These are phyloP conservation scores for Tuber aestivum DNA, from an alignment of 495 filamentous ascomycete species.

Conservation along the genomic window DNA sequence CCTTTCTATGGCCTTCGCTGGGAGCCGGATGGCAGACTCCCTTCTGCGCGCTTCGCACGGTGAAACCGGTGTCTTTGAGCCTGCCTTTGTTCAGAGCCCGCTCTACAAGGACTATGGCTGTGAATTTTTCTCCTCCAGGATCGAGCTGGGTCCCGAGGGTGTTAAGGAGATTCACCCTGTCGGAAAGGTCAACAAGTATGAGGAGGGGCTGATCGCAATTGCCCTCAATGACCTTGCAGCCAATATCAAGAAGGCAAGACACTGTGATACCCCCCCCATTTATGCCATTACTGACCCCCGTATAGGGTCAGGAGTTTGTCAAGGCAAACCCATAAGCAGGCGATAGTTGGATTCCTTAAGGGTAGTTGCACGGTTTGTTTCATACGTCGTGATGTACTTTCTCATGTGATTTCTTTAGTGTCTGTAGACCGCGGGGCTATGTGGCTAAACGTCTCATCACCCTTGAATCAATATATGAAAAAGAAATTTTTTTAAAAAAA, in stretches of 20 bases:
- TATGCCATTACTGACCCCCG: constrained; percentile 16
- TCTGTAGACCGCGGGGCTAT: neutral
- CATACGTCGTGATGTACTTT: neutral
- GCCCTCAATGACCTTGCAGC: constrained; percentile 82
- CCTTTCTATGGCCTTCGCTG: constrained; percentile 97
- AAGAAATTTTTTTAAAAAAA: neutral
- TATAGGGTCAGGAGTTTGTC: constrained; percentile 57
- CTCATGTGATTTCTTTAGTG: neutral
- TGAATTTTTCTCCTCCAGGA: constrained; percentile 88
- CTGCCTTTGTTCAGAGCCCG: constrained; percentile 92
- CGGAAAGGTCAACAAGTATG: constrained; percentile 71
- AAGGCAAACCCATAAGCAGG: constrained; percentile 60
- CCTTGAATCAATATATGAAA: neutral
- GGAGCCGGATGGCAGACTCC: constrained; percentile 92
- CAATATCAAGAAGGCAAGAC: constrained; percentile 66
- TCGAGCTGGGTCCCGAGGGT: constrained; percentile 94
- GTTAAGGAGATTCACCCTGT: constrained; percentile 85
- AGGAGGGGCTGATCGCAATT: constrained; percentile 83
- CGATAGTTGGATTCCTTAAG: neutral
- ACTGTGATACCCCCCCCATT: neutral
- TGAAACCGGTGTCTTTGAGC: constrained; percentile 91
- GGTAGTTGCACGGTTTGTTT: constrained; percentile 2
- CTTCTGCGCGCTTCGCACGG: constrained; percentile 88
- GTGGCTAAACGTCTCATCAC: neutral
- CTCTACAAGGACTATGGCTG: constrained; percentile 95